Percentiles rank a stretch among this genome's conserved stretches.
These are phyloP conservation scores for Apostasia ramifera DNA, from an alignment of 106 monocot genomes.

Conservation along the genomic window DNA sequence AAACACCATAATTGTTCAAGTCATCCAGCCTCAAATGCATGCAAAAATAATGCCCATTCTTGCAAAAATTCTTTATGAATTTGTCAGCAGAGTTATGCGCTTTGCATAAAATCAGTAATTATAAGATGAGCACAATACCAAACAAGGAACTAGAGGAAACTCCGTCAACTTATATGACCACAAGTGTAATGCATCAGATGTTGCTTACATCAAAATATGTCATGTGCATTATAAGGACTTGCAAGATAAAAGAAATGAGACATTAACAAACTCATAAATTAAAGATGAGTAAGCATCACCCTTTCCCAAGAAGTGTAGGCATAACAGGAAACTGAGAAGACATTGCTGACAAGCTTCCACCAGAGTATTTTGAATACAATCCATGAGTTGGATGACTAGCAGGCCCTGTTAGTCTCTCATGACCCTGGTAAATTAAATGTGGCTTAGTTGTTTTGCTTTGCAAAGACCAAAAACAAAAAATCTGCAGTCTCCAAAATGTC, in stretches of 20 bases:
- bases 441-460: slow-evolving; percentile 17
- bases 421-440: slow-evolving; percentile 16
- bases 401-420: slow-evolving; percentile 33
- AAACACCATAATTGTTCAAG: too few relatives aligned
- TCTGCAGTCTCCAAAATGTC: not conserved
- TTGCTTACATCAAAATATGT: not conserved
- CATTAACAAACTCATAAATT: too few relatives aligned
- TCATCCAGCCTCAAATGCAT: too few relatives aligned
- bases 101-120: too few relatives aligned
- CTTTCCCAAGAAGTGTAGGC: slow-evolving; percentile 56
- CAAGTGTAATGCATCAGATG: not conserved
- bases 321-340: slow-evolving; percentile 20
- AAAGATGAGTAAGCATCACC: slow-evolving; percentile 23
- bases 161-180: slow-evolving; percentile 3
- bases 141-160: too few relatives aligned
- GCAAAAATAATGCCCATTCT: too few relatives aligned
- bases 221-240: not conserved
- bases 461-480: not conserved
- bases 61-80: too few relatives aligned
- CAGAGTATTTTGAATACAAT: slow-evolving; percentile 26
- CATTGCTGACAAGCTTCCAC: slow-evolving; percentile 14
- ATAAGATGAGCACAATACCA: too few relatives aligned
- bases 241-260: not conserved
- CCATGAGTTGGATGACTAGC: slow-evolving; percentile 26
- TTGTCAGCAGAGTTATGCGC: too few relatives aligned